Base-by-base conservation (phyloP, 306 rosid genomes). In the Rosa chinensis region DNA sequence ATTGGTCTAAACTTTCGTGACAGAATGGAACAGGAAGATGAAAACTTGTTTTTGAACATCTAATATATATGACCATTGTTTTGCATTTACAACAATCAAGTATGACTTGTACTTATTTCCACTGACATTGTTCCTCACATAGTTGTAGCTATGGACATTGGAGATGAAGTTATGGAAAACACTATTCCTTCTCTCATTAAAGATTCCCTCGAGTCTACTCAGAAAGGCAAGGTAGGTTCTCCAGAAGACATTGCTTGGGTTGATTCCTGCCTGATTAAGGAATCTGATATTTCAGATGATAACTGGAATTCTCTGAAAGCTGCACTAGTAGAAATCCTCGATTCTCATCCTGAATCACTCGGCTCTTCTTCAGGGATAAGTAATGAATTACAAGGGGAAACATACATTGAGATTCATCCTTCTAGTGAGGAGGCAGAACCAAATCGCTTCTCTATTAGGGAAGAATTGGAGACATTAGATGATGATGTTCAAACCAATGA, bases 191-290 rank as follows among this genome's bases (percentile, higher is more conserved):
- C 73, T 9, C 76, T 42, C 23, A 28, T 56, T 10, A 23, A n/a
- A 18, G 70, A 76, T 56, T 77, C 78, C 12, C 28, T 48, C 6
- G 61, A 55, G 8, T 67, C 73, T 48, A 8, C 49, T 63, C 74
- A 73, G 70, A 44, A 61, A 49, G 74, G 67, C 25, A 81, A 68
- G 48, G 73, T 23, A 7, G 75, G 84, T 66, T 89, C 97, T 66
- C 84, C 78, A 1, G 98, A 93, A 83, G 98, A 93, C 80, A 82
- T 80, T 76, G 91, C 88, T 52, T 91, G 97, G 97, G 83, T 67
- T 59, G 92, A 93, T 82, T 91, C 98, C 69, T 91, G 92, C 80
- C 85, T 93, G 50, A 42, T 73, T 39, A 78, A 75, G 18, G 87
- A 84, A 8, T 63, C 81, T 20, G 85, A 83, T 17, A 45, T 37